Conservation (phyloP, 2,329 filamentous ascomycete genomes). For the Apiospora arundinis region DNA sequence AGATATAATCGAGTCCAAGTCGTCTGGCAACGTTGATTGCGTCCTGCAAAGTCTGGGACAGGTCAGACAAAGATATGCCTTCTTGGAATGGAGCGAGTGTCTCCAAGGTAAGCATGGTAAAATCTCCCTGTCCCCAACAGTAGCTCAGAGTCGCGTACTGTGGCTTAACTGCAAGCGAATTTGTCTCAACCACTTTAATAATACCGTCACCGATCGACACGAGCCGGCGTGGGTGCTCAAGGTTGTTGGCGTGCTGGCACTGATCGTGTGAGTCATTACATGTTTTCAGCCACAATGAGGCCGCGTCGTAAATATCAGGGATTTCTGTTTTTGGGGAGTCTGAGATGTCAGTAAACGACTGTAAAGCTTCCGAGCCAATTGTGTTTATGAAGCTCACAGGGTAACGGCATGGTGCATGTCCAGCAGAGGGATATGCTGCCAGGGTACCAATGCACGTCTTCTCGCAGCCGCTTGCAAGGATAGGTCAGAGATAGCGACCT, state of each 20-base stretch:
- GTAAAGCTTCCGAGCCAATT: not conserved
- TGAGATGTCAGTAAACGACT: not conserved
- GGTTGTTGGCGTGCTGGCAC: not conserved
- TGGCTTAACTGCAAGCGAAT: not conserved
- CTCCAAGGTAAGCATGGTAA: not conserved
- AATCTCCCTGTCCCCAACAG: not conserved
- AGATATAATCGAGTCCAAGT: not conserved
- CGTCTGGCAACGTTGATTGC: not conserved
- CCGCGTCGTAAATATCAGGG: not conserved
- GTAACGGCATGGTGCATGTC: not conserved
- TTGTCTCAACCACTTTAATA: not conserved
- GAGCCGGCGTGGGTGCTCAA: not conserved
- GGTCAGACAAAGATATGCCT: not conserved
- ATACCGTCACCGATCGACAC: not conserved
- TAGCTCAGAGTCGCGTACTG: not conserved
- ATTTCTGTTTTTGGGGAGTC: not conserved
- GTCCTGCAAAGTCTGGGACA: not conserved
- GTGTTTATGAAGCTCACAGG: not conserved
- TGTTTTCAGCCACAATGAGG: not conserved
- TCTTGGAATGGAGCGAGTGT: not conserved
- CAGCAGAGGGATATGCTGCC: not conserved
- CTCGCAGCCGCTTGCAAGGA: not conserved
- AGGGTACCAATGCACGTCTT: not conserved
- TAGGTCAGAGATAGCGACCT: not conserved
- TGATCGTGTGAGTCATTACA: not conserved